These are phyloP conservation scores for Sphaerostilbella broomeana DNA, from an alignment of 2,329 filamentous ascomycete species.

Conservation along the genomic window DNA sequence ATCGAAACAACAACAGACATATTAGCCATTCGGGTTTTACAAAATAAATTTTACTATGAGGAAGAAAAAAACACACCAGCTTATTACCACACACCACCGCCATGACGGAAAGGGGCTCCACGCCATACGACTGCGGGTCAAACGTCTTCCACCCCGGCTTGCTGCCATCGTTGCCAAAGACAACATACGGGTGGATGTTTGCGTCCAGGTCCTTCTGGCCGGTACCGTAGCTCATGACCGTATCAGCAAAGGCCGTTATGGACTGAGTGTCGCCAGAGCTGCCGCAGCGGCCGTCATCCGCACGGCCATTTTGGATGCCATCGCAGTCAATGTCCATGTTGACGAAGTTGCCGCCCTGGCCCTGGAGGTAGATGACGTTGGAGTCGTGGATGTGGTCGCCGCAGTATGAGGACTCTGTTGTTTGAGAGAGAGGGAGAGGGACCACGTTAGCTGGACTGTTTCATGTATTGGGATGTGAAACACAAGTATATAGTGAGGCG, in stretches of 20 bases:
- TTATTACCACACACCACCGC: slow-evolving; percentile 47
- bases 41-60: too few relatives aligned
- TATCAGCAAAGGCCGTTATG: slow-evolving; percentile 41
- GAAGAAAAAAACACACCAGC: slow-evolving; percentile 26
- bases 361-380: slow-evolving; percentile 44
- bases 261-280: slow-evolving; percentile 38
- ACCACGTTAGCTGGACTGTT: not conserved
- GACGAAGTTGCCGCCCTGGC: slow-evolving; percentile 33
- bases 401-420: slow-evolving; percentile 37
- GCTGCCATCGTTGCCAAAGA: slow-evolving; percentile 42
- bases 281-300: slow-evolving; percentile 39
- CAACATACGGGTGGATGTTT: slow-evolving; percentile 47
- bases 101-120: slow-evolving; percentile 47
- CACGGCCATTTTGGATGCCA: slow-evolving; percentile 36
- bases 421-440: not conserved
- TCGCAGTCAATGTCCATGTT: slow-evolving; percentile 57
- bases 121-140: slow-evolving; percentile 33
- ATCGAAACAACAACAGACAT: not conserved
- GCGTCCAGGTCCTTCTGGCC: slow-evolving; percentile 39
- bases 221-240: slow-evolving; percentile 30
- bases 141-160: slow-evolving; percentile 31
- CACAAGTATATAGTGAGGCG: not conserved
- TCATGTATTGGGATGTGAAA: too few relatives aligned
- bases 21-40: not conserved
- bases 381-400: slow-evolving; percentile 36